phyloP scores from a whole-genome alignment of 768 basidiomycete species.

The Calocybe cyanea region DNA sequence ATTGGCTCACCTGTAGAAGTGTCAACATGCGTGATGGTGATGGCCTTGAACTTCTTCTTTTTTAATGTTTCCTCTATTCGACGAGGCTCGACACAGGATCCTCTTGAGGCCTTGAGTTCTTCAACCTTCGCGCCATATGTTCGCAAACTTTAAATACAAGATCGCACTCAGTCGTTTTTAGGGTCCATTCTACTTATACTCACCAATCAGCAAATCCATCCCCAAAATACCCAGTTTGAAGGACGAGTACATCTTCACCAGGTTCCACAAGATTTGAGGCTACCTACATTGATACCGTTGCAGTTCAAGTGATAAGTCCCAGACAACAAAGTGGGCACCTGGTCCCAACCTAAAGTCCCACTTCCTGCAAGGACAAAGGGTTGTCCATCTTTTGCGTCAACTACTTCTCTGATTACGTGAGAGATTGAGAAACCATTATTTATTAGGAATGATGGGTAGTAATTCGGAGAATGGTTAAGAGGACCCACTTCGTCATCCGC shows the following conservation, averaged over 20 bases:
- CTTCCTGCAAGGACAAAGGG: conserved; percentile 84
- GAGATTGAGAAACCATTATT: not conserved
- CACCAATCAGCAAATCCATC: conserved; percentile 80
- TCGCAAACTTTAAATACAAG: conserved; percentile 46
- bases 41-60: conserved; percentile 69
- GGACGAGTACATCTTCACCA: conserved; percentile 68
- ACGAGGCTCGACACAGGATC: conserved; percentile 50
- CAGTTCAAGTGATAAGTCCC: not conserved
- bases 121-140: conserved; percentile 81
- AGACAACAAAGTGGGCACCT: conserved; percentile 34
- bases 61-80: conserved; percentile 61
- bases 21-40: conserved; percentile 90
- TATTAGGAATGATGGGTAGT: not conserved
- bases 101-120: conserved; percentile 67
- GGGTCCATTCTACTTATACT: conserved; percentile 15
- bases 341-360: conserved; percentile 91
- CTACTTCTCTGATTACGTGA: conserved; percentile 45
- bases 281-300: conserved; percentile 39
- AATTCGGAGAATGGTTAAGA: not conserved
- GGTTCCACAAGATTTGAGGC: conserved; percentile 78
- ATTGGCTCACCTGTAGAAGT: conserved; percentile 62
- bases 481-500: conserved; percentile 57
- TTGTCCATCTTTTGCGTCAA: conserved; percentile 65
- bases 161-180: not conserved
- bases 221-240: conserved; percentile 90